Percentiles rank a stretch among this genome's conserved stretches.
phyloP scores from a whole-genome alignment of 1,139 yeast genomes.

The Nakaseomyces kungkrabaensis region DNA sequence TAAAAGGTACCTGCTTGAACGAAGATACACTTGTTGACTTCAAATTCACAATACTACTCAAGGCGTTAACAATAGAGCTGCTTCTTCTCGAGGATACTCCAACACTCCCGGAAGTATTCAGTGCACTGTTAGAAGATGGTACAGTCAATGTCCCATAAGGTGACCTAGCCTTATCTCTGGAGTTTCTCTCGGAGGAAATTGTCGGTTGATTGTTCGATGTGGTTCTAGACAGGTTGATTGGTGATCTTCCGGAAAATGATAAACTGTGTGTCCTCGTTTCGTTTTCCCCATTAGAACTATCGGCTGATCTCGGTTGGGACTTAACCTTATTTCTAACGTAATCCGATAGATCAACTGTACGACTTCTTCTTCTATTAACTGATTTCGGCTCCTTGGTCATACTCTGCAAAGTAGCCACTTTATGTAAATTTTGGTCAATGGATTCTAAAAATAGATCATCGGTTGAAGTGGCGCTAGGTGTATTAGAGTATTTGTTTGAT shows the following conservation, averaged over 20 bases:
- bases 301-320: neutral
- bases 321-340: conserved; percentile 4
- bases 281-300: neutral
- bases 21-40: conserved; percentile 23
- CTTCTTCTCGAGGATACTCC: conserved; percentile 26
- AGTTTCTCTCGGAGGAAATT: neutral
- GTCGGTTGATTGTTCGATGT: neutral
- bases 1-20: conserved; percentile 6
- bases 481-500: neutral
- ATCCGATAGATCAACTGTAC: conserved; percentile 25
- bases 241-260: conserved; percentile 1
- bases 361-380: conserved; percentile 23
- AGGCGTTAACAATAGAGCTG: conserved; percentile 30
- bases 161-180: neutral
- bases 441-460: neutral
- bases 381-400: neutral
- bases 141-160: conserved; percentile 2
- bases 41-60: conserved; percentile 30
- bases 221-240: neutral
- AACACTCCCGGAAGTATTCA: conserved; percentile 10
- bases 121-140: conserved; percentile 4
- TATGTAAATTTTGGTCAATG: conserved; percentile 2
- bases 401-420: neutral
- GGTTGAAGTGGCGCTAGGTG: neutral
- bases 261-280: neutral